Evolutionary conservation across 257 asterid genomes (phyloP).

Genomic region (Fraxinus anomala): DNA sequence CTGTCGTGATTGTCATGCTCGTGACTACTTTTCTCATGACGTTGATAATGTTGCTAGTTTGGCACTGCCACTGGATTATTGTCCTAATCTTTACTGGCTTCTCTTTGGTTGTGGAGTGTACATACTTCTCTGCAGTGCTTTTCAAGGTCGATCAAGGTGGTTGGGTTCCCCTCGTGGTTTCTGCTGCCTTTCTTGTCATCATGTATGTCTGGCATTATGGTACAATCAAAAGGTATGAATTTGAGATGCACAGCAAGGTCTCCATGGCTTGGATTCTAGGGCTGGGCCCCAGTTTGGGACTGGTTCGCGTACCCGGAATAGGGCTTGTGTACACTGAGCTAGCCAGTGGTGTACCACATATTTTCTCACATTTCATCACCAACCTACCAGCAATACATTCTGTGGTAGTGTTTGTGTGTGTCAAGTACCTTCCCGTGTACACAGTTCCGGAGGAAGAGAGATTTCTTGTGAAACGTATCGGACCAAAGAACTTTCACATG

Average conservation of each 20-base stretch:
- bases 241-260: slow-evolving; percentile 77
- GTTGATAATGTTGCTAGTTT: slow-evolving; percentile 66
- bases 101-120: slow-evolving; percentile 59
- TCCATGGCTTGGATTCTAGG: slow-evolving; percentile 84
- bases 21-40: slow-evolving; percentile 75
- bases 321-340: slow-evolving; percentile 83
- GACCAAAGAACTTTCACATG: slow-evolving; percentile 65
- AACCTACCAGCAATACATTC: slow-evolving; percentile 76
- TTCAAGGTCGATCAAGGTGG: slow-evolving; percentile 78
- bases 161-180: slow-evolving; percentile 75
- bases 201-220: slow-evolving; percentile 80
- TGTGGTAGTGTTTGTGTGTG: slow-evolving; percentile 62
- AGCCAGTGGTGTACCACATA: slow-evolving; percentile 72
- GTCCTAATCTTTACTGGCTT: slow-evolving; percentile 55
- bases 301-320: slow-evolving; percentile 74
- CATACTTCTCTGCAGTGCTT: slow-evolving; percentile 67
- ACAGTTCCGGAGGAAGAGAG: slow-evolving; percentile 55
- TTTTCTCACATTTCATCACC: slow-evolving; percentile 82
- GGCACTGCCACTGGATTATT: slow-evolving; percentile 72
- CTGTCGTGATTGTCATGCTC: slow-evolving; percentile 79
- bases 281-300: slow-evolving; percentile 78
- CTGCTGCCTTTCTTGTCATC: slow-evolving; percentile 60
- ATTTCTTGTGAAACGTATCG: slow-evolving; percentile 54
- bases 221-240: slow-evolving; percentile 60
- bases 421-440: slow-evolving; percentile 59